Percentiles rank a stretch among this genome's conserved stretches.
phyloP scores from a whole-genome alignment of 2,329 filamentous ascomycete genomes.

The Lojkania enalia region DNA sequence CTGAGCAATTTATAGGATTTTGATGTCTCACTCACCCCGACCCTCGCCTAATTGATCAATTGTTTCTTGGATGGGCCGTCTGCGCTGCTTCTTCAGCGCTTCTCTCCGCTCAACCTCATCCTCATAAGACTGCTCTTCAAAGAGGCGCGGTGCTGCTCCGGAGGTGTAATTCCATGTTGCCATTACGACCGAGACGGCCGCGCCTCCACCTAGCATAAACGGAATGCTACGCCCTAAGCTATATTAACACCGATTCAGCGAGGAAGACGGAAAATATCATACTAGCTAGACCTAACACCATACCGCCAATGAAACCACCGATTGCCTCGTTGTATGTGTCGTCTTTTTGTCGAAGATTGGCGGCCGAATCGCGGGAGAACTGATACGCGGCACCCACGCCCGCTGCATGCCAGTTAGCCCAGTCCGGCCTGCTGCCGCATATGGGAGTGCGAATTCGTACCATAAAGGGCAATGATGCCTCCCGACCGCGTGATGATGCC shows the following conservation, averaged over 20 bases:
- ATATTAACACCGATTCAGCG: conserved; percentile 7
- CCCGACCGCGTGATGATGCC: conserved; percentile 81
- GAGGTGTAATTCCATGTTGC: conserved; percentile 70
- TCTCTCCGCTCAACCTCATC: conserved; percentile 80
- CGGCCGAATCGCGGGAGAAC: conserved; percentile 74
- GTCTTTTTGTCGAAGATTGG: conserved; percentile 84
- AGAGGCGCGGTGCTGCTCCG: conserved; percentile 59
- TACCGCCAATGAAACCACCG: conserved; percentile 76
- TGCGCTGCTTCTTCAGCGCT: conserved; percentile 70
- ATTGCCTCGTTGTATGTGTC: conserved; percentile 75
- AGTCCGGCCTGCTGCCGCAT: background rate
- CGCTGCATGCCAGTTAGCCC: conserved; percentile 56
- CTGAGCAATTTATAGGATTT: background rate
- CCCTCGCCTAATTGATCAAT: conserved; percentile 82
- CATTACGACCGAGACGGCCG: conserved; percentile 60
- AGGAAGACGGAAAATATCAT: conserved; percentile 38
- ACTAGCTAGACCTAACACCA: conserved; percentile 74
- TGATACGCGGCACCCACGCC: conserved; percentile 74
- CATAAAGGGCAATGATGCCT: conserved; percentile 69
- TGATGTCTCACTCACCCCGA: conserved; percentile 63
- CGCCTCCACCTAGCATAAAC: conserved; percentile 69
- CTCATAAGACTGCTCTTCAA: conserved; percentile 62
- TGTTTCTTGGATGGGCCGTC: conserved; percentile 77
- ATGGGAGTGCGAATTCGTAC: conserved; percentile 50
- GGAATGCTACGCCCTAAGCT: conserved; percentile 66